A percentile compares a stretch with the other conserved stretches of the same genome.
These are phyloP conservation scores for Fraxinus sp. DNA, from an alignment of 305 asterid species.

Conservation along the genomic window DNA sequence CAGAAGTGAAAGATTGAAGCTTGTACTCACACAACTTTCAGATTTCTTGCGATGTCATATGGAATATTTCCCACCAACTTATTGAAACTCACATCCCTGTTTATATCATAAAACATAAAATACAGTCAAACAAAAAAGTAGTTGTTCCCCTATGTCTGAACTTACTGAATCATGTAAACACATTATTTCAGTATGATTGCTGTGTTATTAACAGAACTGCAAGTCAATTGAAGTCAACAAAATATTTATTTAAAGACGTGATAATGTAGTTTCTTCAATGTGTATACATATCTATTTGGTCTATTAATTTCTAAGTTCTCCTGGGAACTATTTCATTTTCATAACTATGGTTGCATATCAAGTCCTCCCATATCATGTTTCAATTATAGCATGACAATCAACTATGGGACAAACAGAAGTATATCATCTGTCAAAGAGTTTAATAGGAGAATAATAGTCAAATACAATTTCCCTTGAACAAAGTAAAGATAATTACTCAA, in stretches of 20 bases:
- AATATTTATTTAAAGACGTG: not conserved
- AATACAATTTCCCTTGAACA: not conserved
- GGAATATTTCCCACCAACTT: conserved; percentile 64
- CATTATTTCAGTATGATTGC: not conserved
- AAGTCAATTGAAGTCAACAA: not conserved
- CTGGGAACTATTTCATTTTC: not conserved
- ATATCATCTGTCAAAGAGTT: not conserved
- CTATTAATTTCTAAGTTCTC: not conserved
- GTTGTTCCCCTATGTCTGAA: not conserved
- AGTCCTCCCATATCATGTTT: not conserved
- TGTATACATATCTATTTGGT: not conserved
- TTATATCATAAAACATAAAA: conserved; percentile 21
- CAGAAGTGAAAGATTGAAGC: not conserved
- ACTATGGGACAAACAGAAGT: not conserved
- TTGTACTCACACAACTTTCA: conserved; percentile 70
- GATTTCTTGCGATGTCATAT: conserved; percentile 51
- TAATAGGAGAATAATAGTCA: not conserved
- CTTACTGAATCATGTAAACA: not conserved
- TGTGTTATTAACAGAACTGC: not conserved
- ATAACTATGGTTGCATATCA: not conserved
- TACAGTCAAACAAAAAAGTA: not conserved
- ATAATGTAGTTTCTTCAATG: not conserved
- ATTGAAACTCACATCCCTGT: conserved; percentile 92
- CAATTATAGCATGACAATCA: not conserved
- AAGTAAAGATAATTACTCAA: not conserved